phyloP scores from a whole-genome alignment of 805 yeast genomes.

The Metschnikowia rubicola region DNA sequence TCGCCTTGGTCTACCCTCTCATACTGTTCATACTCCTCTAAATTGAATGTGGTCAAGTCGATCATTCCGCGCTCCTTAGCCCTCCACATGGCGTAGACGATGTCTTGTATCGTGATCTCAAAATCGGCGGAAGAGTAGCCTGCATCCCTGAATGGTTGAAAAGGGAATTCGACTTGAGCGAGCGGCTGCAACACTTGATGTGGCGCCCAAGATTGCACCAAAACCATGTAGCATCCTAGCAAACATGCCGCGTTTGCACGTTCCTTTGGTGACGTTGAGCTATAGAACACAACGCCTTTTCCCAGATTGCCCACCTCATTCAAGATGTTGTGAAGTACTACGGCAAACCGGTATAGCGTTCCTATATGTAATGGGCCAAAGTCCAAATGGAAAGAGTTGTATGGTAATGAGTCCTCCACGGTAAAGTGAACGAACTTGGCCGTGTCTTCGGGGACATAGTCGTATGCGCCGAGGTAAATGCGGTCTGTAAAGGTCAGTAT shows the following conservation, averaged over 20 bases:
- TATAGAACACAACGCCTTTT: slow-evolving; percentile 87
- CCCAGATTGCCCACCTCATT: slow-evolving; percentile 81
- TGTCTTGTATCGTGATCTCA: slow-evolving; percentile 88
- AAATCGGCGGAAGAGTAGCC: slow-evolving; percentile 96
- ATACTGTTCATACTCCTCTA: slow-evolving; percentile 91
- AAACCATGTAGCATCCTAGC: slow-evolving; percentile 88
- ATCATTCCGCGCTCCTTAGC: slow-evolving; percentile 90
- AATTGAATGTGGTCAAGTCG: slow-evolving; percentile 79
- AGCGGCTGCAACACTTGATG: slow-evolving; percentile 95
- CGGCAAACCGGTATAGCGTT: slow-evolving; percentile 91
- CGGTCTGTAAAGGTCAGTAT: slow-evolving; percentile 44
- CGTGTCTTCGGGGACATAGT: slow-evolving; percentile 72
- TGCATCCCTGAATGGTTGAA: slow-evolving; percentile 94
- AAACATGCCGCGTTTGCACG: slow-evolving; percentile 94
- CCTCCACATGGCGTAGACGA: slow-evolving; percentile 95
- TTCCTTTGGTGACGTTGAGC: slow-evolving; percentile 74
- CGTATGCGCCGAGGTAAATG: slow-evolving; percentile 88
- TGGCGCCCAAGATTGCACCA: slow-evolving; percentile 97
- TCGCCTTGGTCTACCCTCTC: slow-evolving; percentile 98
- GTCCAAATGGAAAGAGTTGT: slow-evolving; percentile 92
- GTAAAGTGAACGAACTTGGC: slow-evolving; percentile 79
- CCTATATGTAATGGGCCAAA: slow-evolving; percentile 96
- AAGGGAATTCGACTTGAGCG: slow-evolving; percentile 87
- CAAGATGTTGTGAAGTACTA: slow-evolving; percentile 83
- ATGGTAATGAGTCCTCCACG: slow-evolving; percentile 86